These are phyloP conservation scores for Aureobasidium sp. DNA, from an alignment of 2,329 filamentous ascomycete genomes.

Conservation along the genomic window DNA sequence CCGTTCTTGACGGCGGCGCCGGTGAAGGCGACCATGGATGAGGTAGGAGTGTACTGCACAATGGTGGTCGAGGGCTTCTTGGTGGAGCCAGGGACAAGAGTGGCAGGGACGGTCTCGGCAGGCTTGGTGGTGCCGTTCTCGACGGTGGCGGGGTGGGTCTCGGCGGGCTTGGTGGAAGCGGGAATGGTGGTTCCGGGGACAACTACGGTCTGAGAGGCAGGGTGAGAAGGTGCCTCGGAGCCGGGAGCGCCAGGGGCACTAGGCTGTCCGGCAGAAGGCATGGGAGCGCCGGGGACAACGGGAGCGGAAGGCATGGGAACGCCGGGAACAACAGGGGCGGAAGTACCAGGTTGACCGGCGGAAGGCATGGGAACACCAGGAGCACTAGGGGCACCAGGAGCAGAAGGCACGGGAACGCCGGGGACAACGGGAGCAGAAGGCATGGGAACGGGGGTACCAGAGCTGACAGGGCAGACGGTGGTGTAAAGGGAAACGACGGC, in stretches of 20 bases:
- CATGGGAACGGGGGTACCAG: neutral
- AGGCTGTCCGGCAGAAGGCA: too few relatives aligned
- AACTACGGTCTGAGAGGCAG: neutral
- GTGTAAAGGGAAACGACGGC: slow-evolving; percentile 10
- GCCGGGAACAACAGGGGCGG: neutral
- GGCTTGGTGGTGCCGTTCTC: neutral
- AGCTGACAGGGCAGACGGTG: slow-evolving; percentile 11
- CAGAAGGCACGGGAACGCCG: too few relatives aligned
- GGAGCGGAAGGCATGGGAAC: too few relatives aligned
- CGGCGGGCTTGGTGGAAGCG: neutral
- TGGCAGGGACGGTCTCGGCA: neutral
- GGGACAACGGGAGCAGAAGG: too few relatives aligned
- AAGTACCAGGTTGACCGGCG: too few relatives aligned
- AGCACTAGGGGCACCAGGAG: neutral
- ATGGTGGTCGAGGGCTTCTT: neutral
- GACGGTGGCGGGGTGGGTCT: neutral
- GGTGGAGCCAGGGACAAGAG: neutral
- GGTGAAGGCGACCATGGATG: neutral
- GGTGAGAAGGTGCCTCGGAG: neutral
- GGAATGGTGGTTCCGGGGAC: neutral
- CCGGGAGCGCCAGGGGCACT: neutral
- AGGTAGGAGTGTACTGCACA: neutral
- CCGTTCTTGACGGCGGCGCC: slow-evolving; percentile 13
- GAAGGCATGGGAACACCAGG: too few relatives aligned
- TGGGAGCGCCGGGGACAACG: too few relatives aligned